Conservation (phyloP, 2,329 filamentous ascomycete genomes). For the Colletotrichum sidae region DNA sequence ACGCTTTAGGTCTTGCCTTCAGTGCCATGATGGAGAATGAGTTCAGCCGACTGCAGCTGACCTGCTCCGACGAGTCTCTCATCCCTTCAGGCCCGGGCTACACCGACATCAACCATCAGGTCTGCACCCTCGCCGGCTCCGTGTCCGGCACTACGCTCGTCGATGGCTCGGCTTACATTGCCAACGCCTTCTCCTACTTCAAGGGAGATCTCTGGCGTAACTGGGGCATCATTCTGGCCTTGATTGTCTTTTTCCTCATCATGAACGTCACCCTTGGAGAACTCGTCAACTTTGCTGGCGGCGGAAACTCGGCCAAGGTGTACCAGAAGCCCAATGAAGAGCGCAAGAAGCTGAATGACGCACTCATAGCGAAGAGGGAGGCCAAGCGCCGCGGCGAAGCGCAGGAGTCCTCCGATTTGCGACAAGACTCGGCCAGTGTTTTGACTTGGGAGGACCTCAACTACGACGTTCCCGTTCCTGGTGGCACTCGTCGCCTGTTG, state of each 20-base stretch:
- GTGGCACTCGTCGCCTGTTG: slow-evolving; percentile 66
- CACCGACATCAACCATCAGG: slow-evolving; percentile 77
- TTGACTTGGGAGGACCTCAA: slow-evolving; percentile 89
- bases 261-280: slow-evolving; percentile 85
- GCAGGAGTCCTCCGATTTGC: slow-evolving; percentile 61
- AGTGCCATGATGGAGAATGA: slow-evolving; percentile 88
- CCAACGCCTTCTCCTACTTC: slow-evolving; percentile 74
- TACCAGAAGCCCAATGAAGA: slow-evolving; percentile 79
- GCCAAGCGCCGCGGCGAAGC: slow-evolving; percentile 62
- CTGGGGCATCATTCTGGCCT: slow-evolving; percentile 81
- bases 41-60: slow-evolving; percentile 76
- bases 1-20: slow-evolving; percentile 80
- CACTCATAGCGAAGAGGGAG: slow-evolving; percentile 69
- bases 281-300: slow-evolving; percentile 80
- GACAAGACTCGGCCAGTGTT: slow-evolving; percentile 71
- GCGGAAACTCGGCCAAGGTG: slow-evolving; percentile 83
- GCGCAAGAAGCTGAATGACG: slow-evolving; percentile 72
- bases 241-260: slow-evolving; percentile 81
- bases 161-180: slow-evolving; percentile 76
- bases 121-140: slow-evolving; percentile 83
- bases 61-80: slow-evolving; percentile 75
- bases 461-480: slow-evolving; percentile 75
- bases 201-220: slow-evolving; percentile 82
- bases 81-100: slow-evolving; percentile 80
- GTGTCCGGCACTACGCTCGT: slow-evolving; percentile 72